phyloP scores from a whole-genome alignment of 805 yeast genomes.

The Suhomyces pyralidae region DNA sequence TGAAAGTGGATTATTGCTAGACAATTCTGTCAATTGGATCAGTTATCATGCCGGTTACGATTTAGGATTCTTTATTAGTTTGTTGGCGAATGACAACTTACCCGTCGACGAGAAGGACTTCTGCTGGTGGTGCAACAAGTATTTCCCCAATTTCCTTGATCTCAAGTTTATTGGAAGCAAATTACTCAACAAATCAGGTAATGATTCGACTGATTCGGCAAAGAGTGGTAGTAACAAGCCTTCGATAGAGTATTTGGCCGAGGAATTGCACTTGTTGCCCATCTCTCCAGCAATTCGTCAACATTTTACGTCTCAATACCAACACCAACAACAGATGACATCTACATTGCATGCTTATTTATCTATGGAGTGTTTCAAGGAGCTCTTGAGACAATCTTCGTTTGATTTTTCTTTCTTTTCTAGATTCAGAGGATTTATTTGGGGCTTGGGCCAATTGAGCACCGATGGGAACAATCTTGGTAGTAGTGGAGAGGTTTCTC shows the following conservation, averaged over 20 bases:
- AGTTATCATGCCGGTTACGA: conserved; percentile 95
- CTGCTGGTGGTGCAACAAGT: conserved; percentile 62
- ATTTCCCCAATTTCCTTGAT: conserved; percentile 82
- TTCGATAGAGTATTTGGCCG: conserved; percentile 62
- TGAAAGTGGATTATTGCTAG: conserved; percentile 80
- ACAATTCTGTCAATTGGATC: conserved; percentile 74
- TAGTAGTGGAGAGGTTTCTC: conserved; percentile 2
- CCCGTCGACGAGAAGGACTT: conserved; percentile 82
- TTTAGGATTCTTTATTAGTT: conserved; percentile 79
- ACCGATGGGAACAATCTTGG: conserved; percentile 9
- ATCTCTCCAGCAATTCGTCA: conserved; percentile 48
- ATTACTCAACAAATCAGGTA: conserved; percentile 24
- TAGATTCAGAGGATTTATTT: conserved; percentile 48
- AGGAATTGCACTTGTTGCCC: conserved; percentile 62
- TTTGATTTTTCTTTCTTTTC: conserved; percentile 20
- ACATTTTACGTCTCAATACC: conserved; percentile 20
- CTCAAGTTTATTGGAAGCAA: conserved; percentile 56
- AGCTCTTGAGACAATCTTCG: conserved; percentile 37
- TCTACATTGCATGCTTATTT: conserved; percentile 61
- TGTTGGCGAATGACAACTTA: conserved; percentile 70
- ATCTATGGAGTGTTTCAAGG: conserved; percentile 63
- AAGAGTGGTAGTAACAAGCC: conserved; percentile 29
- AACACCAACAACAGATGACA: conserved; percentile 35
- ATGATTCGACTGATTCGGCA: conserved; percentile 4
- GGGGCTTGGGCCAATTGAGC: conserved; percentile 44